Percentiles rank a stretch among this genome's conserved stretches.
These are phyloP conservation scores for Blepharisma stoltei DNA, from an alignment of 73 alveolate genomes.

Conservation along the genomic window DNA sequence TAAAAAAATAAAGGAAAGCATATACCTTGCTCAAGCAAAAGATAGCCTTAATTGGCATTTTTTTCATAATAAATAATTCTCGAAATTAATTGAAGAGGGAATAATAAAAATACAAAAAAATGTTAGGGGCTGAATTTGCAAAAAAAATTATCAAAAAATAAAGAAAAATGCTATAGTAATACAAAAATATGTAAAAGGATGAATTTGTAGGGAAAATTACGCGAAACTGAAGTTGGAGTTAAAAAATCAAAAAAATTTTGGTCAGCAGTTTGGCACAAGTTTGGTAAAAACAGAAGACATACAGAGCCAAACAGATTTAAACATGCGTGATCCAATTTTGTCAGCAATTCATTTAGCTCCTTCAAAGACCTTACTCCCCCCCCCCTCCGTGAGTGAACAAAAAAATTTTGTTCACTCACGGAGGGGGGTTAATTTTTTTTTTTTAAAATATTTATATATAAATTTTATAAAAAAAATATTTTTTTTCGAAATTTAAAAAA, in stretches of 20 bases:
- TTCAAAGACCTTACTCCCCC: too few species aligned
- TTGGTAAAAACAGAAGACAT: slow-evolving; percentile 2
- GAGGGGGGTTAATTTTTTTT: too few species aligned
- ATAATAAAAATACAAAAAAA: not conserved
- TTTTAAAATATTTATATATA: too few species aligned
- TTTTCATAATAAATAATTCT: too few species aligned
- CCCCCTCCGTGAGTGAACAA: too few species aligned
- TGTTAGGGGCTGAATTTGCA: not conserved
- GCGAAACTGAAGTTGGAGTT: not conserved
- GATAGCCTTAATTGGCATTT: too few species aligned
- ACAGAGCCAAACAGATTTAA: not conserved
- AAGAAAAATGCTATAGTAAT: not conserved
- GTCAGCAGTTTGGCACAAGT: not conserved
- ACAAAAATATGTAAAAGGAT: slow-evolving; percentile 7
- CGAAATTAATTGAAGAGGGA: too few species aligned
- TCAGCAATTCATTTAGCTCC: too few species aligned
- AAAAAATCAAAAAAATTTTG: not conserved
- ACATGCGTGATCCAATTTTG: not conserved
- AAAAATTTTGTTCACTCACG: too few species aligned
- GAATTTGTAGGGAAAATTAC: not conserved
- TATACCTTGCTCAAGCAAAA: too few species aligned
- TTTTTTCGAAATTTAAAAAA: too few species aligned
- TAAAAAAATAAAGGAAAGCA: not conserved
- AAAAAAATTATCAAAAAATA: not conserved
- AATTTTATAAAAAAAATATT: too few species aligned